Base-by-base conservation (phyloP, 2,329 filamentous ascomycete species). In the Escovopsis sp. region DNA sequence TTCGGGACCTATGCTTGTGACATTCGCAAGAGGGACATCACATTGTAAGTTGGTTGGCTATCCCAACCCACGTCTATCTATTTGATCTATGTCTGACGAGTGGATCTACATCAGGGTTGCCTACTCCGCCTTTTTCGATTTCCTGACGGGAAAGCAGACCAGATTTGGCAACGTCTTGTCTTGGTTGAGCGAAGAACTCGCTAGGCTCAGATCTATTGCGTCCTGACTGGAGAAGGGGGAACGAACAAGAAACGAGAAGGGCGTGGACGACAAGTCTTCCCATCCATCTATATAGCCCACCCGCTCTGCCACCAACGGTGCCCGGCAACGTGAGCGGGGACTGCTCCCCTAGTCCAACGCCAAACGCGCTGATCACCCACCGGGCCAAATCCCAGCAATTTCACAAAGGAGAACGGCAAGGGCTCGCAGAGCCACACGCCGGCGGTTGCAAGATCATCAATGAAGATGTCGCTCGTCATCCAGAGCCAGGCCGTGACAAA, bases 341-440 rank as follows among this genome's bases (percentile, higher is more conserved):
- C 57, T 47, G 73, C 64, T 19, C 68, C 59, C 30, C 66, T 56
- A 48, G 69, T 67, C 75, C 80, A 86, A 51, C 82, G 75, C 74
- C 75, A 84, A 69, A 75, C 80, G 1, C 68, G 62, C 52, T 83
- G 8, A 11, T 32, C 77, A 0, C 71, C 74, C 15, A 67, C 59
- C 1, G 65, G 63, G 0, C 81, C 82, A 32, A 80, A 65, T 0
- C 82, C 80, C 12, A 88, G 32, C 2, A 70, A 73, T 26, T 85
- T 68, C n/a, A 87, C 55, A 1, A 72, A 55, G 42, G 85, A 93
- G 8, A 89, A 49, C 0, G 87, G 85, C n/a, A 94, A 62, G 0
- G 86, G 85, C 59, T 95, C 86, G 47, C 77, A 77, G 12, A 93
- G 60, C 83, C 84, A 94, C 0, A 94, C 54, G 0, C 85, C 86